Conservation (phyloP, 2,329 filamentous ascomycete genomes). For the Nannizziopsis arthrosporioides region DNA sequence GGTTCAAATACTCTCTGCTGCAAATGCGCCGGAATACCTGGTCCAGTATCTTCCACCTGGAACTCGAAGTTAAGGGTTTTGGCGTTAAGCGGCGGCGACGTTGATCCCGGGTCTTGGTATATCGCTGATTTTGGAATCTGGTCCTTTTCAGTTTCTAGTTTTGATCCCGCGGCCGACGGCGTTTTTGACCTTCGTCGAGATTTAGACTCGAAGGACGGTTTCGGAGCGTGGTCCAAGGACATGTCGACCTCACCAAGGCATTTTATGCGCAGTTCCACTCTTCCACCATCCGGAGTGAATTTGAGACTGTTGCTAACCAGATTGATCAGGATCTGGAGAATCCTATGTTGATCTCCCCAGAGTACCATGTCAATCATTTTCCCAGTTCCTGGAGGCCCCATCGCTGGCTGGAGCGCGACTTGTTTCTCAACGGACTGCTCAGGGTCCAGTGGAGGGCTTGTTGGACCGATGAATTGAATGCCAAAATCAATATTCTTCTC, state of each 20-base stretch:
- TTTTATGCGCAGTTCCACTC: slow-evolving; percentile 67
- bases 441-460: slow-evolving; percentile 15
- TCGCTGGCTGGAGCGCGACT: slow-evolving; percentile 43
- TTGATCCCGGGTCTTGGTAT: background rate
- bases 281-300: slow-evolving; percentile 76
- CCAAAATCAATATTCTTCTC: slow-evolving; percentile 63
- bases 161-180: slow-evolving; percentile 4
- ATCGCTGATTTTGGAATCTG: slow-evolving; percentile 20
- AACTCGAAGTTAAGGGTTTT: slow-evolving; percentile 70
- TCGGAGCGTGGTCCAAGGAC: slow-evolving; percentile 57
- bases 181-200: slow-evolving; percentile 13
- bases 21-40: slow-evolving; percentile 70
- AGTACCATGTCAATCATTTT: slow-evolving; percentile 73
- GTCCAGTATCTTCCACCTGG: slow-evolving; percentile 79
- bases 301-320: slow-evolving; percentile 87
- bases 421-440: slow-evolving; percentile 35
- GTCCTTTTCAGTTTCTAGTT: slow-evolving; percentile 17
- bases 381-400: slow-evolving; percentile 41
- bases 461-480: slow-evolving; percentile 26
- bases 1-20: slow-evolving; percentile 78
- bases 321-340: slow-evolving; percentile 68
- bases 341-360: slow-evolving; percentile 80
- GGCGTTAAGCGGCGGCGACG: slow-evolving; percentile 44
- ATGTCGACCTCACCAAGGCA: slow-evolving; percentile 62
- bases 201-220: slow-evolving; percentile 51